These are phyloP conservation scores for Phascolomyces articulosus DNA, from an alignment of 371 early-diverging fungal genomes.

Conservation along the genomic window DNA sequence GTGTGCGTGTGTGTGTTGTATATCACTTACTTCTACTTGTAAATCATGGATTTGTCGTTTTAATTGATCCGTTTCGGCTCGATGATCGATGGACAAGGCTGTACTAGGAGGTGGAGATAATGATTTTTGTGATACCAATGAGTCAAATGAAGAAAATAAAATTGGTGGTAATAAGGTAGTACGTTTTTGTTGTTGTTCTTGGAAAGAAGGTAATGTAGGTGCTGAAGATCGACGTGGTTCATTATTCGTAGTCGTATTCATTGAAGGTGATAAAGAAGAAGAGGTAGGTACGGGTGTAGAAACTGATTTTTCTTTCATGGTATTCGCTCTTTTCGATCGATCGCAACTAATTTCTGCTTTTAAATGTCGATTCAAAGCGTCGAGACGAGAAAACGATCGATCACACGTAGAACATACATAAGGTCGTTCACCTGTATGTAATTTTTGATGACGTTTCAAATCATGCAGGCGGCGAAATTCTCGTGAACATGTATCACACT, in stretches of 20 bases:
- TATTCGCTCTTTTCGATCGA: background rate
- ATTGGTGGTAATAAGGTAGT: background rate
- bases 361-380: constrained; percentile 72
- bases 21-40: constrained; percentile 33
- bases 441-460: constrained; percentile 63
- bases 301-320: background rate
- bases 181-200: background rate
- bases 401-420: constrained; percentile 58
- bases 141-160: background rate
- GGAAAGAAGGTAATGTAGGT: constrained; percentile 2
- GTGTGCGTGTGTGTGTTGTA: no score
- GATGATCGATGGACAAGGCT: background rate
- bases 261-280: background rate
- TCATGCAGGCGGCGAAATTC: constrained; percentile 63
- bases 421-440: constrained; percentile 68
- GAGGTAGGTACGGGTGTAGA: background rate
- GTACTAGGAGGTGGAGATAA: background rate
- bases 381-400: constrained; percentile 68
- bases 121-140: background rate
- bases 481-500: constrained; percentile 45
- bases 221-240: background rate
- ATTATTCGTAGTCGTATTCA: background rate
- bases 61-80: constrained; percentile 13
- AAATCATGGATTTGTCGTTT: constrained; percentile 30
- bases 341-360: constrained; percentile 59